Percentiles rank a stretch among this genome's conserved stretches.
phyloP scores from a whole-genome alignment of 495 filamentous ascomycete species.

The Aspergillus cristatus region DNA sequence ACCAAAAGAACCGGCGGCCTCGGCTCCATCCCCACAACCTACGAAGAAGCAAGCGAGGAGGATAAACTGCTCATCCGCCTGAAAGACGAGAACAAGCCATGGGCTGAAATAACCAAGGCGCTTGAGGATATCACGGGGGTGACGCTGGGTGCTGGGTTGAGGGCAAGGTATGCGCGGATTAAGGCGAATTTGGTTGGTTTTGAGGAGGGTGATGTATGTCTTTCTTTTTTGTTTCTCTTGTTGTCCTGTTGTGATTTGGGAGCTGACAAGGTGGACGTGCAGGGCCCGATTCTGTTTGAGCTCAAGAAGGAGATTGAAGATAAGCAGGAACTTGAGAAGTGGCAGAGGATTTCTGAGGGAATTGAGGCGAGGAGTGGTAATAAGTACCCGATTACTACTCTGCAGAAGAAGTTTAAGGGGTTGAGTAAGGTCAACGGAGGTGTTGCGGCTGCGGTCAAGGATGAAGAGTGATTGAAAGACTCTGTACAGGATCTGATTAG shows the following conservation, averaged over 20 bases:
- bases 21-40: slow-evolving; percentile 11
- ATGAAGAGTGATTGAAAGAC: too few species aligned
- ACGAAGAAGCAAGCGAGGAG: slow-evolving; percentile 2
- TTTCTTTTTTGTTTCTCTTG: too few species aligned
- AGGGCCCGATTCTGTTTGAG: slow-evolving; percentile 9
- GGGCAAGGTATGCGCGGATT: slow-evolving; percentile 12
- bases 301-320: slow-evolving; percentile 17
- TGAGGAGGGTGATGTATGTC: slow-evolving; percentile 14
- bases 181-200: slow-evolving; percentile 15
- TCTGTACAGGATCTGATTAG: too few species aligned
- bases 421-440: neutral
- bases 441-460: too few species aligned
- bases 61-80: slow-evolving; percentile 15
- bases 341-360: slow-evolving; percentile 8
- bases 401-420: neutral
- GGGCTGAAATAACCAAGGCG: slow-evolving; percentile 11
- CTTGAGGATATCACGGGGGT: slow-evolving; percentile 9
- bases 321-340: slow-evolving; percentile 15
- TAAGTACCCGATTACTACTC: neutral
- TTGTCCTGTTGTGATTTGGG: too few species aligned
- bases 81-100: slow-evolving; percentile 11
- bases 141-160: slow-evolving; percentile 6
- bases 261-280: neutral
- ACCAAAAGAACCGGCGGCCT: neutral
- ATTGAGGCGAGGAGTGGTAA: slow-evolving; percentile 9